Conservation (phyloP, 768 basidiomycete species). For the Tricholoma bakamatsutake region DNA sequence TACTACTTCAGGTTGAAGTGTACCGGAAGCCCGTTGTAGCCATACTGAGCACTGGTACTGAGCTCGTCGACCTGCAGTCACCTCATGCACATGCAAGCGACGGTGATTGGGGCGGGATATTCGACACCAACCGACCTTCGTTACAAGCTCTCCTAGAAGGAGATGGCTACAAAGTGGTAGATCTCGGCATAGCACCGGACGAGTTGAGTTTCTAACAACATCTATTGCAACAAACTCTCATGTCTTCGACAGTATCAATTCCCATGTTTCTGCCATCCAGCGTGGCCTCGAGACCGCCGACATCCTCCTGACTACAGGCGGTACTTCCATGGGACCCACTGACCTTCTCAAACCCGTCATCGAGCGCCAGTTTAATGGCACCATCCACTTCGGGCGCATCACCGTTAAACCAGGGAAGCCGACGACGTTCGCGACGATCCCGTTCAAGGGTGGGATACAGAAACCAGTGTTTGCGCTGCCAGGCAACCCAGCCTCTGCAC, state of each 20-base stretch:
- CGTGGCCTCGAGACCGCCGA: conserved; percentile 61
- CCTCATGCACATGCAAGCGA: conserved; percentile 22
- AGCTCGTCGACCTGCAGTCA: conserved; percentile 60
- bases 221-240: neutral
- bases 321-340: conserved; percentile 87
- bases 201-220: conserved; percentile 36
- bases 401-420: conserved; percentile 84
- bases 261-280: conserved; percentile 53
- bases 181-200: conserved; percentile 78
- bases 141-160: conserved; percentile 63
- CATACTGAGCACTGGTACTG: conserved; percentile 82
- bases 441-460: conserved; percentile 27
- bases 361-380: conserved; percentile 70
- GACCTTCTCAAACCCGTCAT: conserved; percentile 87
- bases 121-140: conserved; percentile 84
- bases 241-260: conserved; percentile 36
- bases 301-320: conserved; percentile 79
- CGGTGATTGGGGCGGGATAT: conserved; percentile 62
- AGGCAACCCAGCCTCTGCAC: conserved; percentile 83
- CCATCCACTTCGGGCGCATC: conserved; percentile 82
- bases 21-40: conserved; percentile 71
- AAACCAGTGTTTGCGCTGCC: conserved; percentile 82
- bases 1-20: conserved; percentile 53
- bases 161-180: conserved; percentile 70
- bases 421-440: conserved; percentile 83